A percentile compares a stretch with the other conserved stretches of the same genome.
phyloP scores from a whole-genome alignment of 2,329 filamentous ascomycete genomes.

The Dactylellina drechsleri region DNA sequence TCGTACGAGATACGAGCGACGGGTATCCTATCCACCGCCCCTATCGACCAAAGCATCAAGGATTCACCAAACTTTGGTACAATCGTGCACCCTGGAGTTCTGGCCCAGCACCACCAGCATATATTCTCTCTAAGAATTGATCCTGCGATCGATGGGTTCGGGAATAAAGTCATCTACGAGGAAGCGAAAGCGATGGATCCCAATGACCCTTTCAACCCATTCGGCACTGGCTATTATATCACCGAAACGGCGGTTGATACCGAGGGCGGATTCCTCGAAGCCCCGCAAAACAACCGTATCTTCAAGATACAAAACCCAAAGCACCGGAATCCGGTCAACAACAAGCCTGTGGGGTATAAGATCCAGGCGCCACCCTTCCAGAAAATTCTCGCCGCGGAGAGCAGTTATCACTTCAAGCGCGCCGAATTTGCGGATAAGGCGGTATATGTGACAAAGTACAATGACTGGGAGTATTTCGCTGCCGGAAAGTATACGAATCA shows the following conservation, averaged over 20 bases:
- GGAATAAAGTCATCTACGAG: constrained; percentile 69
- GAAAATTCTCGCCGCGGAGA: constrained; percentile 67
- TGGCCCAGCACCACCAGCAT: constrained; percentile 78
- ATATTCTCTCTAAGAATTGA: constrained; percentile 76
- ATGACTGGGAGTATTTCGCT: constrained; percentile 67
- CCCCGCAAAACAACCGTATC: constrained; percentile 64
- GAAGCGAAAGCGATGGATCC: constrained; percentile 71
- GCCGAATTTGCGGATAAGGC: constrained; percentile 69
- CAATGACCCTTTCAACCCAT: constrained; percentile 67
- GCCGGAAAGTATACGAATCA: constrained; percentile 70
- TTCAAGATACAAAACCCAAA: constrained; percentile 70
- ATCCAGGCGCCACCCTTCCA: constrained; percentile 69
- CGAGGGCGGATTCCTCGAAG: constrained; percentile 65
- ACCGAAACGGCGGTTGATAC: constrained; percentile 53
- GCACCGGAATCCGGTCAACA: constrained; percentile 67
- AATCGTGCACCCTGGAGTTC: constrained; percentile 74
- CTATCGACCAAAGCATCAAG: constrained; percentile 72
- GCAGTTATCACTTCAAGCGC: constrained; percentile 65
- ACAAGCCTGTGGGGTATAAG: constrained; percentile 69
- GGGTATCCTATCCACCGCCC: constrained; percentile 74
- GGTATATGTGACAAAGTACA: constrained; percentile 69
- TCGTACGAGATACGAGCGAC: constrained; percentile 75
- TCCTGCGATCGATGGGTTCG: constrained; percentile 70
- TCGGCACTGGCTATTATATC: constrained; percentile 62
- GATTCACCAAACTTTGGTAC: constrained; percentile 71